Evolutionary conservation across 345 rosid species (phyloP), one percentile per base, ranked within the genome.

Genomic region (Pseudoturritis turrita): DNA sequence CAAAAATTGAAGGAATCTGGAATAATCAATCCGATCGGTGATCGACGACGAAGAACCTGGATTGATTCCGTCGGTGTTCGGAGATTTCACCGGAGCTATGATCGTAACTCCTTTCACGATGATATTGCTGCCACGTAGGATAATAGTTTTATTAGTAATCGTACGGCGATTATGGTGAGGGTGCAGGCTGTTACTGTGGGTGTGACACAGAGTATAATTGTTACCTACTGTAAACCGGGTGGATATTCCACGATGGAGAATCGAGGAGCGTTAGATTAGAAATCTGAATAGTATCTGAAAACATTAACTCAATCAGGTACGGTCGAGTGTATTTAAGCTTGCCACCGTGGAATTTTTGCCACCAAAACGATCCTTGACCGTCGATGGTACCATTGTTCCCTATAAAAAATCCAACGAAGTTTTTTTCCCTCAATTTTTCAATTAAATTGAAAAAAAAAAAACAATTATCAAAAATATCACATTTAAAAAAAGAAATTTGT

Each of bases 301-400:
- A 90, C 93, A 93, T 87, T 77, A 93, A 62, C 81, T 93, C 97
- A 26, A 88, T 85, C 68, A 93, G 51, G 80, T 93, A 90, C 72
- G 98, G 98, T 1, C 98, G 76, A 51, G 98, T 93, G 81, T 86
- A 88, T 65, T 93, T 88, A 4, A 93, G 84, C 73, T 88, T 90
- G 37, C 88, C 83, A 71, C 77, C 79, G 62, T 90, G 96, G 77
- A 88, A 93, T 10, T 81, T 67, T 70, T 88, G 93, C 98, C 98
- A 93, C 98, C 98, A 93, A 72, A 81, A 75, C 15, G 90, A 88
- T 15, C 98, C 98, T 70, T 93, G 98, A 10, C 98, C 97, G 33
- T 90, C 92, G 28, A 93, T 83, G 2, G 98, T 93, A 11, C 94
- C 98, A 62, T 90, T 93, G 25, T 82, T 73, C 62, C 98, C 98